Evolutionary conservation across 2,329 filamentous ascomycete genomes (phyloP).

Genomic region (Thielaviopsis euricoi): DNA sequence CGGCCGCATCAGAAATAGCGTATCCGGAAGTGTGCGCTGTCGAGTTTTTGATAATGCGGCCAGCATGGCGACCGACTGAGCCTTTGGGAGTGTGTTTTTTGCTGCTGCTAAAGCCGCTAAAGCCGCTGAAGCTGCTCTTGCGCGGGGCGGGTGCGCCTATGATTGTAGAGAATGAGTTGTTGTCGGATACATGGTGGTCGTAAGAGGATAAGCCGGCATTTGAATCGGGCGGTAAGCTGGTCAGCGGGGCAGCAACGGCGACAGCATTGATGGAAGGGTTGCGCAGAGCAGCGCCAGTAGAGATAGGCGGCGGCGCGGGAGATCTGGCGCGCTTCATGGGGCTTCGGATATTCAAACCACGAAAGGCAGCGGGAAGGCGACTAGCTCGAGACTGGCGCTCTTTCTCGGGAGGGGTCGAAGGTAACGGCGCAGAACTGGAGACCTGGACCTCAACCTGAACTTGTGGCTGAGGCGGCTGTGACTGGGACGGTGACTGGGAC

Average conservation of each 20-base stretch:
- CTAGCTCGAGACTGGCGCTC: constrained; percentile 7
- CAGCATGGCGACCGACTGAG: not conserved
- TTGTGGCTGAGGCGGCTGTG: not conserved
- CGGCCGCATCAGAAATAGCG: not conserved
- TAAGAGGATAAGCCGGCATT: not conserved
- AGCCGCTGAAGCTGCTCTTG: not conserved
- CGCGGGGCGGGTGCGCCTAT: not conserved
- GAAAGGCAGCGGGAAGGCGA: constrained; percentile 22
- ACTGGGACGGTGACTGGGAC: constrained; percentile 9
- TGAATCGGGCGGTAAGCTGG: not conserved
- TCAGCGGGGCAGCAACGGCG: constrained; percentile 13
- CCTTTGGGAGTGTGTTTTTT: constrained; percentile 2
- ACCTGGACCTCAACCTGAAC: not conserved
- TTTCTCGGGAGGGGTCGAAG: constrained; percentile 8
- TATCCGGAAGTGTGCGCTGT: not conserved
- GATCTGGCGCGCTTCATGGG: constrained; percentile 32
- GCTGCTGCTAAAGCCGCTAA: not conserved
- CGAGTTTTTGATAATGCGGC: not conserved
- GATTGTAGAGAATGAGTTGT: not conserved
- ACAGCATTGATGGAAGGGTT: constrained; percentile 12
- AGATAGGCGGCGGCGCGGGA: constrained; percentile 18
- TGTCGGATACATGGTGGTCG: not conserved
- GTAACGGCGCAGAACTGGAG: not conserved
- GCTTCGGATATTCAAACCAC: constrained; percentile 27
- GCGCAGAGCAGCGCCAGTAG: constrained; percentile 14